Base-by-base conservation (phyloP, 768 basidiomycete species). In the Gymnopilus junonius region DNA sequence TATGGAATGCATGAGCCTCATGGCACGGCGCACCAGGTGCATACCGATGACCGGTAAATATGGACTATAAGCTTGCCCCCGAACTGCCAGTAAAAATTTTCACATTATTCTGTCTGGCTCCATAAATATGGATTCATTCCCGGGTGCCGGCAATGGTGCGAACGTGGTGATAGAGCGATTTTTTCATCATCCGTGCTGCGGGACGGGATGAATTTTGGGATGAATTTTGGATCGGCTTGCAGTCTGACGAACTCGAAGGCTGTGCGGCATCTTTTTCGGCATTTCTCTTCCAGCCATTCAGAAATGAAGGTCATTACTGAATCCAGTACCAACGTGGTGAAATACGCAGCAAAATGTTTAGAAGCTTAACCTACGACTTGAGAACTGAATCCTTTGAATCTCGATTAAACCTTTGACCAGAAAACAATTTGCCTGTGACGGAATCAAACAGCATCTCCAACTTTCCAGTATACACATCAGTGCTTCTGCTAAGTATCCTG, bases 141-240 rank as follows among this genome's bases (percentile, higher is more conserved):
- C 50, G n/a, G n/a, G n/a, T n/a, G n/a, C n/a, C n/a, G 62, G 56
- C 27, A 34, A 40, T 2, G 56, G 48, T 63, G 62, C 27, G 61
- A 57, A 46, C n/a, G 23, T 34, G 43, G 45, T 32, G 34, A 40
- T 48, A 29, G 48, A 46, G 45, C 35, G 55, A 6, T 14, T 29
- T 40, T 46, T n/a, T 48, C 14, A 29, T 17, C 29, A 42, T 14
- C n/a, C 14, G 23, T 50, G 55, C 62, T 58, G 62, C 62, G 62
- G 62, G 43, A 46, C 20, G 35, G 54, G 61, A 42, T 23, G 51
- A 29, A 35, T 20, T 29, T 29, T 37, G 37, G 23, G 23, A 39
- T n/a, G n/a, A n/a, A n/a, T n/a, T 10, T 31, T 25, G 34, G 12
- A 35, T 7, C 40, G 40, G 34, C 54, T 37, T 15, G 54, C 37